Evolutionary conservation across 345 rosid genomes (phyloP).

Genomic region (Melastoma malabathricum): DNA sequence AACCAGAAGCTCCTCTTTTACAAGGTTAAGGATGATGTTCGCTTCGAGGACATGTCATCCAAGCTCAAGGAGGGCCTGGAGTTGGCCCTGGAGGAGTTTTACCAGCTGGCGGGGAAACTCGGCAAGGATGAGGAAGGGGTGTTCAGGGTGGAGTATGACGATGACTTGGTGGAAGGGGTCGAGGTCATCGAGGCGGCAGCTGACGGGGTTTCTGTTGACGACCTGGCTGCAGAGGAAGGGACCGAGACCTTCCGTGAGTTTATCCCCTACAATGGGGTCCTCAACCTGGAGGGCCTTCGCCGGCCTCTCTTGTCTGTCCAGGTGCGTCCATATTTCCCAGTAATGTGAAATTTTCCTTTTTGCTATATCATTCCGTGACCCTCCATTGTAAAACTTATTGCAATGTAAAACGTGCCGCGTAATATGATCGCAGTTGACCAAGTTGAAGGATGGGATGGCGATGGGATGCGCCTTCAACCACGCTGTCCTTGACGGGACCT

Average conservation of each 20-base stretch:
- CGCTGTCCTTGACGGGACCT: conserved; percentile 72
- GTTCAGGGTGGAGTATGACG: conserved; percentile 62
- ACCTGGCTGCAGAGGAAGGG: conserved; percentile 57
- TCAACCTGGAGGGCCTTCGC: conserved; percentile 66
- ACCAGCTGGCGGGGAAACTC: conserved; percentile 72
- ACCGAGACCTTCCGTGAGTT: conserved; percentile 41
- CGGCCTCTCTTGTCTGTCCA: conserved; percentile 59
- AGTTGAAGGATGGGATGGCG: conserved; percentile 75
- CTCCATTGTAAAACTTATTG: too few relatives aligned
- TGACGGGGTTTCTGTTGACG: conserved; percentile 43
- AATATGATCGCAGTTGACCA: too few relatives aligned
- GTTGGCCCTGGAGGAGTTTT: conserved; percentile 56
- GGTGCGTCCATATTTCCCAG: too few relatives aligned
- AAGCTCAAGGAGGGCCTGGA: conserved; percentile 63
- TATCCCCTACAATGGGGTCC: conserved; percentile 49
- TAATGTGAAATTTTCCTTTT: too few relatives aligned
- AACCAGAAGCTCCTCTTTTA: conserved; percentile 86
- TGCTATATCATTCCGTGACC: too few relatives aligned
- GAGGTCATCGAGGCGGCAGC: conserved; percentile 54
- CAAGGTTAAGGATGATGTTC: conserved; percentile 15
- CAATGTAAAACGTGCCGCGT: too few relatives aligned
- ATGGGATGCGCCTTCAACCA: conserved; percentile 90
- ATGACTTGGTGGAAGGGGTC: conserved; percentile 65
- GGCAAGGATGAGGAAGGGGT: conserved; percentile 78
- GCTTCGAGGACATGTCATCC: conserved; percentile 35